Evolutionary conservation across 192 early-diverging fungal genomes (phyloP).

Genomic region (Rhizoclosmatium globosum): DNA sequence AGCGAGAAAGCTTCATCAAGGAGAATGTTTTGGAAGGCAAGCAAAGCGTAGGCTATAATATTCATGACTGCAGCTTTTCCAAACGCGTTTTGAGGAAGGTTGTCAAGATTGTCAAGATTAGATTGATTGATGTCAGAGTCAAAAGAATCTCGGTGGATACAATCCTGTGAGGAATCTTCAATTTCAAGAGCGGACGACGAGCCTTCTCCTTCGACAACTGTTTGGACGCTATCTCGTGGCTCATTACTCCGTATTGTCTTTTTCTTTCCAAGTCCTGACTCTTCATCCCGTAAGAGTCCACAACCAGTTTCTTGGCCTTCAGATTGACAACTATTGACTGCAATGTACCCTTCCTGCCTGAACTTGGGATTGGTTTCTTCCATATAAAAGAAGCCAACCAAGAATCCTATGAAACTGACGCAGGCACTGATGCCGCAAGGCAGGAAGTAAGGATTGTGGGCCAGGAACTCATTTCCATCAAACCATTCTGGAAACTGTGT

Average conservation of each 20-base stretch:
- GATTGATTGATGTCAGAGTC: too few species aligned
- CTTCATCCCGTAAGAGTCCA: neutral
- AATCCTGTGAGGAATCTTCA: neutral
- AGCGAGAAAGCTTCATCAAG: conserved; percentile 56
- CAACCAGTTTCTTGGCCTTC: neutral
- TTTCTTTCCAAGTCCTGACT: neutral
- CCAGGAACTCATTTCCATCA: conserved; percentile 60
- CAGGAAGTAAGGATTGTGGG: conserved; percentile 80
- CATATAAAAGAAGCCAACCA: conserved; percentile 61
- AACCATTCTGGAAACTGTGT: conserved; percentile 66
- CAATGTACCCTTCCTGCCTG: neutral
- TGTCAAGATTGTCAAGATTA: too few species aligned
- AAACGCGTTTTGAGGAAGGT: neutral
- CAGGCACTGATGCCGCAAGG: conserved; percentile 78
- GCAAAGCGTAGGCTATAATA: conserved; percentile 43
- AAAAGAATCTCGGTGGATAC: neutral
- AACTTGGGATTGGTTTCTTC: conserved; percentile 45
- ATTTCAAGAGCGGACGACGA: conserved; percentile 15
- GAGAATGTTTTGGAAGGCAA: conserved; percentile 51
- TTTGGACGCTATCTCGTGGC: neutral
- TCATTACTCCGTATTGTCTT: neutral
- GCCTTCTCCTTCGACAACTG: neutral
- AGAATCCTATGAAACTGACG: conserved; percentile 69
- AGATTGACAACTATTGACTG: neutral
- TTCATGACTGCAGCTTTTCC: conserved; percentile 19